Conservation (phyloP, 768 basidiomycete genomes). For the Tricholoma saponaceum region DNA sequence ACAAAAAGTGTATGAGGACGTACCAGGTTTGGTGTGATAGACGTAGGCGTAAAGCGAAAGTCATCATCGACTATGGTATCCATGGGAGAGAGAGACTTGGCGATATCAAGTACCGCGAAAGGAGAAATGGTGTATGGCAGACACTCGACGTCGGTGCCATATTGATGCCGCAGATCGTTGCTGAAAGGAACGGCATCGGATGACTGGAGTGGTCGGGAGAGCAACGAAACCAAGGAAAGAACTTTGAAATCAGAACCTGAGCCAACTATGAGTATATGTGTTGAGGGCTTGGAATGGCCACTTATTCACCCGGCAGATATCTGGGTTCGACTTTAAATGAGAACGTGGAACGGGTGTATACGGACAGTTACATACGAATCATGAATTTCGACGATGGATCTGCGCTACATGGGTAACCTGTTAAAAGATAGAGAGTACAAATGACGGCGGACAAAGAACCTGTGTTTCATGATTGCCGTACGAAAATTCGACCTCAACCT, state of each 20-base stretch:
- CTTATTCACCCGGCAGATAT: constrained; percentile 39
- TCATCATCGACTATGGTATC: constrained; percentile 34
- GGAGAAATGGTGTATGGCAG: constrained; percentile 56
- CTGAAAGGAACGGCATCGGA: constrained; percentile 43
- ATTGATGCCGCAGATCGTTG: constrained; percentile 40
- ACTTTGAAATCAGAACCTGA: constrained; percentile 42
- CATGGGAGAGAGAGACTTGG: constrained; percentile 27
- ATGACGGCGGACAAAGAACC: constrained; percentile 11
- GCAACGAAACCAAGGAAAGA: constrained; percentile 41
- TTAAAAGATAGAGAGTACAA: neutral
- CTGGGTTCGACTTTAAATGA: constrained; percentile 24
- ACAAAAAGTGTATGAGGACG: constrained; percentile 14
- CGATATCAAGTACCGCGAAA: constrained; percentile 40
- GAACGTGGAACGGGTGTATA: constrained; percentile 3
- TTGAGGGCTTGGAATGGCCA: neutral
- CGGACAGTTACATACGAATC: constrained; percentile 41
- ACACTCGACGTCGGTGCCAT: constrained; percentile 47
- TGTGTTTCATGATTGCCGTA: constrained; percentile 17
- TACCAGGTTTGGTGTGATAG: constrained; percentile 44
- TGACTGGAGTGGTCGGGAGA: constrained; percentile 19
- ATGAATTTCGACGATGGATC: constrained; percentile 29
- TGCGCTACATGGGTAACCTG: constrained; percentile 19
- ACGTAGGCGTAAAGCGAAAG: constrained; percentile 37
- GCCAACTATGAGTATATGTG: neutral
- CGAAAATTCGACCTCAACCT: constrained; percentile 37